Base-by-base conservation (phyloP, 1,284 basidiomycete species). In the Gastroboletus turbinatus region DNA sequence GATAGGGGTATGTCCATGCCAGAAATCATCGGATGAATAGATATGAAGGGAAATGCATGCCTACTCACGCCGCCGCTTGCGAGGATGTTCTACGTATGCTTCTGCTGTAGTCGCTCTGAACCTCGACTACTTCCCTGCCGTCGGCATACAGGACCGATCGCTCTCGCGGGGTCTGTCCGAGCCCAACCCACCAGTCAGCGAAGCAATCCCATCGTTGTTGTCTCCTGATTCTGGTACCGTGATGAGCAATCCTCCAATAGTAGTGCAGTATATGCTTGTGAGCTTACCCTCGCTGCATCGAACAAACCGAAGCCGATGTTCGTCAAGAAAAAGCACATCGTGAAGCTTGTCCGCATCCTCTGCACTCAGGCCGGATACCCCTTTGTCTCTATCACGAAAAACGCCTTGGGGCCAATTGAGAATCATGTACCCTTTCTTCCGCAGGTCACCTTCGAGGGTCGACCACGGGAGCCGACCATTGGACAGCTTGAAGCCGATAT, bases 381-480 rank as follows among this genome's bases (percentile, higher is more conserved):
- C n/a, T n/a, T n/a, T n/a, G n/a, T n/a, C n/a, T n/a, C n/a, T 43
- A 2, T 59, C 57, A 5, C 57, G 8, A 25, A 19, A 0, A n/a
- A 60, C 38, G 0, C 23, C 52, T 2, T 46, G n/a, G 0, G 61
- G 60, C 52, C 57, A 60, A 35, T 63, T 38, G 0, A 21, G 4
- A 21, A 57, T 60, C 14, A 0, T n/a, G 13, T 61, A 60, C 5
- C 48, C 49, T 10, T n/a, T 16, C 21, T 29, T 47, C 3, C 2
- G 6, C 7, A 63, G 14, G 52, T 30, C 29, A 2, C 29, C 29
- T 11, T 30, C 29, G 29, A 30, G 29, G 29, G 29, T 30, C 29
- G 29, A 51, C 58, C 59, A 60, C 0, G 58, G 61, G 0, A 63
- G 38, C 2, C 45, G 47, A 56, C 29, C 48, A 0, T 51, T 49